Conservation (phyloP, 2,329 filamentous ascomycete species). For the Beauveria scarabaeidicola region DNA sequence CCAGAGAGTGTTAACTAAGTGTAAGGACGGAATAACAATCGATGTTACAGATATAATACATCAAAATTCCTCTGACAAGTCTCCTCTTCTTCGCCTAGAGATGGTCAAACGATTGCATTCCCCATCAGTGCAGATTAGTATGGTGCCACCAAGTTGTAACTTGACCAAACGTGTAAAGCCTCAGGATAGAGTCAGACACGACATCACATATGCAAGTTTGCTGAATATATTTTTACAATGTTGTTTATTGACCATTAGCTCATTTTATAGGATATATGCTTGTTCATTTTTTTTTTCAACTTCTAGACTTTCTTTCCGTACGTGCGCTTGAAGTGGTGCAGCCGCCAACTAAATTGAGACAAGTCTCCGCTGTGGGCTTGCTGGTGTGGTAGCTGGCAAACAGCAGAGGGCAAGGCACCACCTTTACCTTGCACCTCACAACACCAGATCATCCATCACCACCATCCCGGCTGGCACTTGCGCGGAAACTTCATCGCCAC, state of each 20-base stretch:
- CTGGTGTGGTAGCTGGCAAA: too few species aligned
- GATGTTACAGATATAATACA: not conserved
- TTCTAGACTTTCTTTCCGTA: not conserved
- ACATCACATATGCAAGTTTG: too few species aligned
- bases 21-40: too few species aligned
- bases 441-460: not conserved
- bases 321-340: not conserved
- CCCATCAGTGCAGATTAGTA: too few species aligned
- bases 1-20: not conserved
- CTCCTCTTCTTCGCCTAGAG: too few species aligned
- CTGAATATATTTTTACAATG: rapidly evolving
- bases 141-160: too few species aligned
- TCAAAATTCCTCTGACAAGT: not conserved
- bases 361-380: not conserved
- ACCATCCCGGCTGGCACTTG: not conserved
- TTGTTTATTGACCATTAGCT: too few species aligned
- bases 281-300: too few species aligned
- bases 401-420: not conserved
- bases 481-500: slow-evolving; percentile 18
- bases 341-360: not conserved
- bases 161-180: too few species aligned
- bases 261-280: too few species aligned
- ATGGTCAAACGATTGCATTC: too few species aligned
- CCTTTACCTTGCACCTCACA: not conserved
- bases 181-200: too few species aligned